A percentile compares a stretch with the other conserved stretches of the same genome.
Evolutionary conservation across 805 yeast species (phyloP).

Genomic region (Candida hungchunana): DNA sequence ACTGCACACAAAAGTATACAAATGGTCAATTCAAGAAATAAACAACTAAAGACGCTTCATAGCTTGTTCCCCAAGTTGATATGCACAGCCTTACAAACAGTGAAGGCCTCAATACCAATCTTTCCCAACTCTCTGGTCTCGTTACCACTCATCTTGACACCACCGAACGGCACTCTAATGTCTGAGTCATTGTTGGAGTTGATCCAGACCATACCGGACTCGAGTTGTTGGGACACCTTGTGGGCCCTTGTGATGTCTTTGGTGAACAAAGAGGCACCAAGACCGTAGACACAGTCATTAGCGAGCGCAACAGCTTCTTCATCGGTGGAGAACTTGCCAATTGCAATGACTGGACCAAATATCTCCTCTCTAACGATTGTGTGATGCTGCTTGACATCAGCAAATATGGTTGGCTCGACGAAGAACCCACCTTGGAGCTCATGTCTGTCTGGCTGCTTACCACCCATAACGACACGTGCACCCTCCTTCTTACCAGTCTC

Average conservation of each 20-base stretch:
- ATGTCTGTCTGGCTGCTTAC: slow-evolving; percentile 30
- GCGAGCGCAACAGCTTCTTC: slow-evolving; percentile 42
- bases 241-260: slow-evolving; percentile 35
- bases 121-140: slow-evolving; percentile 63
- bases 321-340: slow-evolving; percentile 38
- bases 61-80: slow-evolving; percentile 50
- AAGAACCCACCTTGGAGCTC: slow-evolving; percentile 32
- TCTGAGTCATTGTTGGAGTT: slow-evolving; percentile 56
- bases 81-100: slow-evolving; percentile 64
- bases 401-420: slow-evolving; percentile 45
- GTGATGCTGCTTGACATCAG: slow-evolving; percentile 38
- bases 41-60: slow-evolving; percentile 4
- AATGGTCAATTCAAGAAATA: too few relatives aligned
- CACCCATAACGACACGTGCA: slow-evolving; percentile 46
- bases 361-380: slow-evolving; percentile 44
- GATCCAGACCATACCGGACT: slow-evolving; percentile 52
- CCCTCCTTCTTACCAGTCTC: slow-evolving; percentile 49
- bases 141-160: slow-evolving; percentile 61
- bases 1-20: too few relatives aligned
- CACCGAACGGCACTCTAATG: slow-evolving; percentile 61
- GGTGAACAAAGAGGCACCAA: slow-evolving; percentile 45
- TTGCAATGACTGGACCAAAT: slow-evolving; percentile 49
- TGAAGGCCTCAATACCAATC: slow-evolving; percentile 58
- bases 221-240: slow-evolving; percentile 36
- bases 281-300: slow-evolving; percentile 41